Evolutionary conservation across 2,329 filamentous ascomycete genomes (phyloP).

Genomic region (Aspergillus oerlinghausenensis): DNA sequence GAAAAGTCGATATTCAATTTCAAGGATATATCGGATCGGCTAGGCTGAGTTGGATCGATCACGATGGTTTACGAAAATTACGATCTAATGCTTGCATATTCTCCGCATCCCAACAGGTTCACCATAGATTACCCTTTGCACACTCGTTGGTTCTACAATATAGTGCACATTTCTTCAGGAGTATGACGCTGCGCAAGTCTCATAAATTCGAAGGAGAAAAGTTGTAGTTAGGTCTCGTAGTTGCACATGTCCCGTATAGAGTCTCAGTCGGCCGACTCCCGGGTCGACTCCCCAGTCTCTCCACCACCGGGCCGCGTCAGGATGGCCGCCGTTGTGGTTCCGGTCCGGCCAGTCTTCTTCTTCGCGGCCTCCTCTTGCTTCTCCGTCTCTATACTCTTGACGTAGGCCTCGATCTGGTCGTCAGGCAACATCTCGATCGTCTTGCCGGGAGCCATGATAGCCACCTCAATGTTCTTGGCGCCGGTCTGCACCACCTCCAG

Average conservation of each 20-base stretch:
- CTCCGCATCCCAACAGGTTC: neutral
- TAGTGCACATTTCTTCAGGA: neutral
- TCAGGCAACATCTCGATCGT: slow-evolving; percentile 87
- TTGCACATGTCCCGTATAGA: slow-evolving; percentile 9
- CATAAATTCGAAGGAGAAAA: slow-evolving; percentile 12
- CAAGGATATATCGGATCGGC: slow-evolving; percentile 66
- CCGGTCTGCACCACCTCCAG: slow-evolving; percentile 97
- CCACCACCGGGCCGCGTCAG: slow-evolving; percentile 56
- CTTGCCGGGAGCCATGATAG: slow-evolving; percentile 93
- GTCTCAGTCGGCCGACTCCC: slow-evolving; percentile 17
- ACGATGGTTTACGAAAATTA: slow-evolving; percentile 26
- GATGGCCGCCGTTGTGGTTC: slow-evolving; percentile 58
- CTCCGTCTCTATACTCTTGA: slow-evolving; percentile 98
- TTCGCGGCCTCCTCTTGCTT: slow-evolving; percentile 98
- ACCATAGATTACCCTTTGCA: neutral
- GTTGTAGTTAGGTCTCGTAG: slow-evolving; percentile 19
- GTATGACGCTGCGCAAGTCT: slow-evolving; percentile 1
- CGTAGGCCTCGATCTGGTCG: slow-evolving; percentile 93
- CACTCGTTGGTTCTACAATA: neutral
- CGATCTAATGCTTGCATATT: slow-evolving; percentile 21
- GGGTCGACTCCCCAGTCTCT: slow-evolving; percentile 21
- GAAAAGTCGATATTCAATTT: slow-evolving; percentile 70
- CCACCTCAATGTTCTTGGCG: slow-evolving; percentile 99
- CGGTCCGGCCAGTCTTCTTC: slow-evolving; percentile 72
- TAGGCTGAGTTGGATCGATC: slow-evolving; percentile 56